Evolutionary conservation across 2,329 filamentous ascomycete species (phyloP), one percentile per base, ranked within the genome.

Genomic region (Hypomyces rosellus): DNA sequence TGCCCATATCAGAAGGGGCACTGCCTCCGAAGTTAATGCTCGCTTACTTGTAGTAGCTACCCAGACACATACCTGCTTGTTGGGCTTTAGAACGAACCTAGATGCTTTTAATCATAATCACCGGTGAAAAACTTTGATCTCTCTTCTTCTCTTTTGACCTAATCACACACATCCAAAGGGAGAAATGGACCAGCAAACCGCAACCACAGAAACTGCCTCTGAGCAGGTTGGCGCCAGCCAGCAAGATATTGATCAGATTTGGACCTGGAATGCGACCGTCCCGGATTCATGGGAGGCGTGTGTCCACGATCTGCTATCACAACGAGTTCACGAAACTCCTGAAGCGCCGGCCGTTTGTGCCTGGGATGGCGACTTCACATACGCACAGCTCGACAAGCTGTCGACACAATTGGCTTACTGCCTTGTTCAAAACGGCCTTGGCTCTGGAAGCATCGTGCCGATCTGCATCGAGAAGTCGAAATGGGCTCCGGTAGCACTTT

Each of bases 251-350:
- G 33, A 34, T 12, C 42, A 46, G 15, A 44, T 25, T 2, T 18
- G 40, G 30, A 25, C 36, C 0, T 48, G 39, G 30, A 51, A 51
- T 9, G 38, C 38, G 1, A 45, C 41, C 13, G 14, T 41, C 6
- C 49, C 49, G 5, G 38, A 51, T 8, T 22, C 47, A 7, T 16
- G 47, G 11, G 44, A 51, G 25, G 20, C 20, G 20, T 75, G 53
- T 34, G 18, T 57, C 1, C 49, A 55, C 38, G 47, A 54, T 5
- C 51, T 57, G 15, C 37, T 56, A 15, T 45, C 41, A 3, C 38
- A 38, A 5, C 41, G 47, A 18, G 54, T 25, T 9, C 15, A 40
- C 1, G 14, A 22, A 6, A 30, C 30, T 1, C 50, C 53, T 0
- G 4, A 45, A 4, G 34, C 40, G 14, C 43, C 42, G 5, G 52